Base-by-base conservation (phyloP, 1,139 yeast species). In the Protomyces inouyei region DNA sequence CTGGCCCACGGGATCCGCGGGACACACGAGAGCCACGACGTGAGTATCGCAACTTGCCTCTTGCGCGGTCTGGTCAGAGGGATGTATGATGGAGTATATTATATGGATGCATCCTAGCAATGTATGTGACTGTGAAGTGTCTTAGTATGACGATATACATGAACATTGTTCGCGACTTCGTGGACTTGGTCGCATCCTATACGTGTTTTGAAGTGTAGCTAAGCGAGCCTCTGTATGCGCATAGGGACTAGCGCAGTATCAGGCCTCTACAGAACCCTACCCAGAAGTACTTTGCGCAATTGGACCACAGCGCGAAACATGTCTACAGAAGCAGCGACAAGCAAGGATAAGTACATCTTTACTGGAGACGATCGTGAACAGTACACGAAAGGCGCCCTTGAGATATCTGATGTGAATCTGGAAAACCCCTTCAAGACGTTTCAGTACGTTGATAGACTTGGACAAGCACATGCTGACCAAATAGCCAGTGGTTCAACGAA, bases 401-500 rank as follows among this genome's bases (percentile, higher is more conserved):
- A 55, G 14, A 23, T 35, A 1, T 23, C 43, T 16, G 59, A 61
- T 32, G 38, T 61, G n/a, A 55, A 61, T 40, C 52, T 16, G 10
- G 25, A 38, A 32, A 28, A 63, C 1, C 65, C 65, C n/a, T 61
- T 61, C 55, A 54, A 59, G 25, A 61, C 61, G 9, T 61, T 61
- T 21, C 65, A 61, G 40, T 76, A 23, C 96, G 55, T 16, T n/a
- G 14, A 2, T 4, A 9, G 28, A 46, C 32, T 28, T 23, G 32
- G 14, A 12, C 35, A 14, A 14, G 18, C 35, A 21, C 23, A 16
- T 16, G 25, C 57, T 54, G 48, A 54, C n/a, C 89, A 74, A 93
- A 92, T 77, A 82, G 85, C 68, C 75, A 77, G 65, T 93, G 98
- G 98, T 93, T 88, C 73, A 78, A 83, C 32, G 90, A 89, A 52